Base-by-base conservation (phyloP, 306 rosid genomes). In the Cucumis cinereus region DNA sequence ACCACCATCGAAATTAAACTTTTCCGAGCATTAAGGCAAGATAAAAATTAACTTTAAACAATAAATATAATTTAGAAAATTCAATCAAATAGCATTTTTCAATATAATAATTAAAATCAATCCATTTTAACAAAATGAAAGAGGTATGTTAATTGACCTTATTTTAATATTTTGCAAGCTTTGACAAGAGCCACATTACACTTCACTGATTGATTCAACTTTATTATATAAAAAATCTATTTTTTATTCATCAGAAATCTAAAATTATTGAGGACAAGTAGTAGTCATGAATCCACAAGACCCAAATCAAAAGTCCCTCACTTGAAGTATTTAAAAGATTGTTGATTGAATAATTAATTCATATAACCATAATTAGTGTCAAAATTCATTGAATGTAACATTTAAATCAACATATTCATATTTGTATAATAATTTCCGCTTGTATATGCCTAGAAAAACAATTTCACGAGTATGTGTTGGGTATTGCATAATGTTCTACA, bases 311-410 rank as follows among this genome's bases (percentile, higher is more conserved):
- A 36, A 40, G 73, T 67, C 13, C 50, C 3, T 8, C 17, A 38
- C 41, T 28, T 15, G 3, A 62, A 35, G 45, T 33, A 61, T 14
- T 33, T 28, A 15, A 30, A 61, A 33, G 43, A 28, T 14, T 28
- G 43, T 14, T 61, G 22, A 62, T 62, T 62, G 45, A 62, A 45
- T 12, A 35, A 62, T 60, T 14, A 67, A 67, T 63, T 19, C 23
- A 19, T 35, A 30, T n/a, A 63, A 63, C n/a, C 38, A 35, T 36
- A 17, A 36, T 33, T 9, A 19, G 47, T 63, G 70, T 17, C 70
- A 63, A 35, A 38, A 67, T 67, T 40, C 73, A 67, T 67, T 67
- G 73, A 67, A 67, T 67, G 73, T 19, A 40, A 67, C 30, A 67
- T 20, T 40, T 49, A 67, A 67, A 20, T 19, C 30, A 67, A 40